Evolutionary conservation across 805 yeast species (phyloP).

Genomic region (Blastobotrys mokoenaii): DNA sequence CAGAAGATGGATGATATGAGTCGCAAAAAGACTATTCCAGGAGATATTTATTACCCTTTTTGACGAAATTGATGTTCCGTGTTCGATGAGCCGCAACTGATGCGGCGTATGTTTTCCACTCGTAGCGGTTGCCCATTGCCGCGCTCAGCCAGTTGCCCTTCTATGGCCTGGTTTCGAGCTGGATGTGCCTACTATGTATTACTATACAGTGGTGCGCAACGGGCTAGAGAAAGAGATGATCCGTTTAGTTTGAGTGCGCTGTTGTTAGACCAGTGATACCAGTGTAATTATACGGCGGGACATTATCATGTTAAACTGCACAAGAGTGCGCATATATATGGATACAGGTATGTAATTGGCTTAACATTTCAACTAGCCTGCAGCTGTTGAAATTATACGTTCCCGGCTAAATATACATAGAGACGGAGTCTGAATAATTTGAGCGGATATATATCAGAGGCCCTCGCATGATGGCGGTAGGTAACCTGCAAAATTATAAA

Average conservation of each 20-base stretch:
- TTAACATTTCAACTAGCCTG: too few species aligned
- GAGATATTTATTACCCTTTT: not conserved
- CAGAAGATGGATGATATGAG: too few species aligned
- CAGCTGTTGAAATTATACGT: too few species aligned
- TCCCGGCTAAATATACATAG: too few species aligned
- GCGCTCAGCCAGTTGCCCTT: slow-evolving; percentile 11
- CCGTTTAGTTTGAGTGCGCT: slow-evolving; percentile 15
- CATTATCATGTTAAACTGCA: too few species aligned
- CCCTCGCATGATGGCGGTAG: too few species aligned
- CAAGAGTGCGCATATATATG: too few species aligned
- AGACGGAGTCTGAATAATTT: too few species aligned
- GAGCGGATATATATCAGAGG: too few species aligned
- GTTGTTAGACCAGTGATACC: slow-evolving; percentile 7
- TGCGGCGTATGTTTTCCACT: not conserved
- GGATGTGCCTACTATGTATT: slow-evolving; percentile 6
- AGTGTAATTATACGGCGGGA: slow-evolving; percentile 12
- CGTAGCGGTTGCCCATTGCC: slow-evolving; percentile 12
- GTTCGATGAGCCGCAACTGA: not conserved
- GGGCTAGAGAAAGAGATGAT: slow-evolving; percentile 8
- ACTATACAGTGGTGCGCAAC: not conserved
- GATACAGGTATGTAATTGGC: too few species aligned
- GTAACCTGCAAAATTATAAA: too few species aligned
- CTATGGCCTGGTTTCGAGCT: slow-evolving; percentile 12
- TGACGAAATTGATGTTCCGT: slow-evolving; percentile 1
- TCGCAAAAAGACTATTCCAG: too few species aligned